These are phyloP conservation scores for Pyrenochaeta sp. DNA, from an alignment of 2,329 filamentous ascomycete species.

Conservation along the genomic window DNA sequence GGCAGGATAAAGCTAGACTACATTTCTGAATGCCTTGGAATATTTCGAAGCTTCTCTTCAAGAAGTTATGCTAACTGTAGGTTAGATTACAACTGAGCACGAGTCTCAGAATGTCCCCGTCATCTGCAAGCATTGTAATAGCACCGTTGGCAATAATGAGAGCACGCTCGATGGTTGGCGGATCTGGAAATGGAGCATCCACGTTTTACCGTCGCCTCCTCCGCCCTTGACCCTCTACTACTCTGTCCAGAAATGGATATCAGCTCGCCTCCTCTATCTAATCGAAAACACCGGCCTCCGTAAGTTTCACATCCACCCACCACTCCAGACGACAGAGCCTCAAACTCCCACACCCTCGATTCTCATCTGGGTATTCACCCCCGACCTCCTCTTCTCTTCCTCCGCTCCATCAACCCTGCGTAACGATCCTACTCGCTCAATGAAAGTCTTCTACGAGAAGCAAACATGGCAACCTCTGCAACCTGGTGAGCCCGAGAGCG, in stretches of 20 bases:
- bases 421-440: slow-evolving; percentile 56
- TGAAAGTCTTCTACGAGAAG: slow-evolving; percentile 64
- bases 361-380: slow-evolving; percentile 67
- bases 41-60: not conserved
- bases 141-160: slow-evolving; percentile 52
- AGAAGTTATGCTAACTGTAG: slow-evolving; percentile 18
- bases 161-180: slow-evolving; percentile 55
- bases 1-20: slow-evolving; percentile 43
- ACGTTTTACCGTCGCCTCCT: slow-evolving; percentile 26
- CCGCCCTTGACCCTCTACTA: slow-evolving; percentile 23
- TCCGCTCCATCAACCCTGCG: slow-evolving; percentile 38
- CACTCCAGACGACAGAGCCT: not conserved
- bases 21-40: slow-evolving; percentile 22
- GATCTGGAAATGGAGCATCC: slow-evolving; percentile 60
- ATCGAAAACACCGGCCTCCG: slow-evolving; percentile 64
- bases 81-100: slow-evolving; percentile 10
- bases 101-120: slow-evolving; percentile 20
- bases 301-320: slow-evolving; percentile 62
- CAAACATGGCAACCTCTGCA: slow-evolving; percentile 31
- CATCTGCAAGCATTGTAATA: slow-evolving; percentile 49
- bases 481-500: slow-evolving; percentile 45
- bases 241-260: slow-evolving; percentile 54
- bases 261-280: slow-evolving; percentile 63
- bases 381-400: slow-evolving; percentile 64
- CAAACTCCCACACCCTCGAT: slow-evolving; percentile 24